Evolutionary conservation across 1,139 yeast species (phyloP).

Genomic region (Debaryomycetaceae sp.): DNA sequence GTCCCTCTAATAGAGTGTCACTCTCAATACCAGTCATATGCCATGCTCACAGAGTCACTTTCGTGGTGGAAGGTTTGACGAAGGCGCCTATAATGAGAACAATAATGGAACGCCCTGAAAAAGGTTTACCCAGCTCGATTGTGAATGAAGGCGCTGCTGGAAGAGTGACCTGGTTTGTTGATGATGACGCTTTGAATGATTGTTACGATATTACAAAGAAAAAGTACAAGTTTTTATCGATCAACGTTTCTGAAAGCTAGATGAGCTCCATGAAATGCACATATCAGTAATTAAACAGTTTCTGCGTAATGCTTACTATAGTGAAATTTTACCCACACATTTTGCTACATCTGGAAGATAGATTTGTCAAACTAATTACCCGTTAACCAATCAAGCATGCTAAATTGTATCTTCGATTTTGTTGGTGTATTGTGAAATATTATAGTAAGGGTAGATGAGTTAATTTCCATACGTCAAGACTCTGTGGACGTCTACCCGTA

Average conservation of each 20-base stretch:
- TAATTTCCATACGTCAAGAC: no score
- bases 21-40: slow-evolving; percentile 92
- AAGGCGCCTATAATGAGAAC: slow-evolving; percentile 91
- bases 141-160: slow-evolving; percentile 97
- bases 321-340: no score
- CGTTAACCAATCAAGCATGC: no score
- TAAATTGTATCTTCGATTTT: no score
- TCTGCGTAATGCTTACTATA: no score
- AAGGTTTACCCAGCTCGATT: slow-evolving; percentile 89
- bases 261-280: background rate
- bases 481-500: no score
- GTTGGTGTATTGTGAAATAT: no score
- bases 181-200: slow-evolving; percentile 88
- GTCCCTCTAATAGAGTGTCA: slow-evolving; percentile 85
- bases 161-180: slow-evolving; percentile 96
- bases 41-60: slow-evolving; percentile 88
- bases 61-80: slow-evolving; percentile 93
- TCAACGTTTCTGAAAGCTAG: slow-evolving; percentile 12
- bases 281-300: no score
- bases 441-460: no score
- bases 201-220: slow-evolving; percentile 70
- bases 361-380: no score
- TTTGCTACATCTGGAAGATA: no score
- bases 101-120: slow-evolving; percentile 96
- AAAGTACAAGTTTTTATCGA: slow-evolving; percentile 60